A percentile compares a stretch with the other conserved stretches of the same genome.
Evolutionary conservation across 2,329 filamentous ascomycete species (phyloP).

Genomic region (Trichoderma oligosporum): DNA sequence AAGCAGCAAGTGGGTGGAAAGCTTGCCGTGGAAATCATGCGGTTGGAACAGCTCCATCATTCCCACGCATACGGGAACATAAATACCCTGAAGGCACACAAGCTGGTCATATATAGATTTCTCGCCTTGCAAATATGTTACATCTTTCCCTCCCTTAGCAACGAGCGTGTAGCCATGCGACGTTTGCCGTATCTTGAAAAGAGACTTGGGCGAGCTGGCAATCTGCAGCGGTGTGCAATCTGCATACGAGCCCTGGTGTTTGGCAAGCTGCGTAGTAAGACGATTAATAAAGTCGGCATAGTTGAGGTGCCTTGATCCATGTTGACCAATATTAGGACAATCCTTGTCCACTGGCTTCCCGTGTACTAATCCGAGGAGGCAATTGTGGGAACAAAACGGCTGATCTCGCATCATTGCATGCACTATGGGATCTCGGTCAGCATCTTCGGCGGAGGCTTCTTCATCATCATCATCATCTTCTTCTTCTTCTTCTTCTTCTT

Average conservation of each 20-base stretch:
- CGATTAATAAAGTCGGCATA: not conserved
- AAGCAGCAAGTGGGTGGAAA: not conserved
- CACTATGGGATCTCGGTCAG: not conserved
- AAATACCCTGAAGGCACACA: not conserved
- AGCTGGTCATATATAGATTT: slow-evolving; percentile 6
- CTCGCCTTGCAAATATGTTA: not conserved
- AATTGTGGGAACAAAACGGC: slow-evolving; percentile 30
- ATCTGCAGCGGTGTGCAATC: not conserved
- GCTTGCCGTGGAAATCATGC: no score
- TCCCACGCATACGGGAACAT: not conserved
- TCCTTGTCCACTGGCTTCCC: slow-evolving; percentile 25
- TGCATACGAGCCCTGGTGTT: not conserved
- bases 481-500: no score
- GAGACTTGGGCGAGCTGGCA: not conserved
- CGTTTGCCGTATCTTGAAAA: not conserved
- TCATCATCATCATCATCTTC: not conserved
- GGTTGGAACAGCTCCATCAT: not conserved
- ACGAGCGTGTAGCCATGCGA: not conserved
- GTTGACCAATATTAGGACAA: slow-evolving; percentile 1
- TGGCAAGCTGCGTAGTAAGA: not conserved
- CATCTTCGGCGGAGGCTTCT: not conserved
- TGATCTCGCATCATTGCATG: slow-evolving; percentile 18
- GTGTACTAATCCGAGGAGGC: slow-evolving; percentile 27
- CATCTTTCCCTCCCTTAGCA: not conserved
- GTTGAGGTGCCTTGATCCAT: not conserved